These are phyloP conservation scores for Cryomyces minteri DNA, from an alignment of 495 filamentous ascomycete species.

Conservation along the genomic window DNA sequence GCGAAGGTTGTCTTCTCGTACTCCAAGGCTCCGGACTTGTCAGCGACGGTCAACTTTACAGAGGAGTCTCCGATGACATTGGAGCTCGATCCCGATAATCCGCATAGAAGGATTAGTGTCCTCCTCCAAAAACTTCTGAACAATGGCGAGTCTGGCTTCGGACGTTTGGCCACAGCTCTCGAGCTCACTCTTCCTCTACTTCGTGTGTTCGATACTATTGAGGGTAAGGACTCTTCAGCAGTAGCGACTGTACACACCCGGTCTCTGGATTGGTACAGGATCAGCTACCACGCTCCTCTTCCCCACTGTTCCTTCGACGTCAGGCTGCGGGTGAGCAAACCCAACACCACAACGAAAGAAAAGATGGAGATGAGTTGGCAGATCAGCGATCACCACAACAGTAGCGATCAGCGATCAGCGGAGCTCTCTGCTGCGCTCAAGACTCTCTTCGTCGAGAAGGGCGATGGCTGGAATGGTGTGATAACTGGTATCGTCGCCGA, in stretches of 20 bases:
- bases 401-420: constrained; percentile 1
- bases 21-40: background rate
- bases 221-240: constrained; percentile 6
- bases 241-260: constrained; percentile 3
- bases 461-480: constrained; percentile 16
- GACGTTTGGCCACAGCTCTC: constrained; percentile 33
- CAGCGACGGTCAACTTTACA: constrained; percentile 20
- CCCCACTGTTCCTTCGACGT: constrained; percentile 3
- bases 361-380: constrained; percentile 7
- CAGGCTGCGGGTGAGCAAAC: constrained; percentile 7
- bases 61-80: constrained; percentile 20
- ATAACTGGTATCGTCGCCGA: constrained; percentile 15
- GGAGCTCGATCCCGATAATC: constrained; percentile 43
- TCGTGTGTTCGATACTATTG: constrained; percentile 38
- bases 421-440: background rate
- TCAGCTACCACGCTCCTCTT: constrained; percentile 14
- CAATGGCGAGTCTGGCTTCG: constrained; percentile 30
- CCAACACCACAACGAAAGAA: constrained; percentile 11
- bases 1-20: constrained; percentile 46
- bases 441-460: constrained; percentile 5
- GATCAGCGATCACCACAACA: background rate
- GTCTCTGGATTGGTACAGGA: constrained; percentile 9
- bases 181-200: constrained; percentile 50
- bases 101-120: constrained; percentile 55
- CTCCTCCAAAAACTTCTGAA: constrained; percentile 46